Evolutionary conservation across 495 filamentous ascomycete species (phyloP).

Genomic region (Lophiotrema nucula): DNA sequence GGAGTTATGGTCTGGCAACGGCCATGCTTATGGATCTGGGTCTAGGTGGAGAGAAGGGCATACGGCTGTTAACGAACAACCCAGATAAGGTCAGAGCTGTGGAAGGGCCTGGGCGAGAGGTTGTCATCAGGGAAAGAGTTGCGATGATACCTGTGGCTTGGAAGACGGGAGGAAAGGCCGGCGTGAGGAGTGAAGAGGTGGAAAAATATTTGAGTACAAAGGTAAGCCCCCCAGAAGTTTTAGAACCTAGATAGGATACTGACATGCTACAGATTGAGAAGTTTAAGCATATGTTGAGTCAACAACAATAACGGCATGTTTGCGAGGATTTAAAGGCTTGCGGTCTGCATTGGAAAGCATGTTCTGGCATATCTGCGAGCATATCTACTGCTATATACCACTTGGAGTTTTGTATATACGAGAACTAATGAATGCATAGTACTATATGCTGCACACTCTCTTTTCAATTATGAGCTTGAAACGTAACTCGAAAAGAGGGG

Average conservation of each 20-base stretch:
- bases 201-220: conserved; percentile 93
- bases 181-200: conserved; percentile 82
- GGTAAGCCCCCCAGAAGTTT: conserved; percentile 51
- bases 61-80: conserved; percentile 92
- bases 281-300: conserved; percentile 45
- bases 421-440: too few relatives aligned
- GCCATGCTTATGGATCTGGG: conserved; percentile 89
- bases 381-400: too few relatives aligned
- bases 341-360: background rate
- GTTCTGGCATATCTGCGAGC: background rate
- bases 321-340: background rate
- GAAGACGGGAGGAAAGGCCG: conserved; percentile 74
- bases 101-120: conserved; percentile 83
- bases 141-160: conserved; percentile 95
- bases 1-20: conserved; percentile 91
- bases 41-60: conserved; percentile 62
- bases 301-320: background rate
- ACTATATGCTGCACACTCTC: too few relatives aligned
- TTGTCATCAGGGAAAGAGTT: conserved; percentile 84
- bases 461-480: too few relatives aligned
- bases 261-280: conserved; percentile 42
- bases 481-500: too few relatives aligned
- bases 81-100: conserved; percentile 95
- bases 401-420: too few relatives aligned
- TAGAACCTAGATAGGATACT: background rate